Evolutionary conservation across 768 basidiomycete genomes (phyloP), one percentile per base, ranked within the genome.

Genomic region (Guyanaporus albipodus): DNA sequence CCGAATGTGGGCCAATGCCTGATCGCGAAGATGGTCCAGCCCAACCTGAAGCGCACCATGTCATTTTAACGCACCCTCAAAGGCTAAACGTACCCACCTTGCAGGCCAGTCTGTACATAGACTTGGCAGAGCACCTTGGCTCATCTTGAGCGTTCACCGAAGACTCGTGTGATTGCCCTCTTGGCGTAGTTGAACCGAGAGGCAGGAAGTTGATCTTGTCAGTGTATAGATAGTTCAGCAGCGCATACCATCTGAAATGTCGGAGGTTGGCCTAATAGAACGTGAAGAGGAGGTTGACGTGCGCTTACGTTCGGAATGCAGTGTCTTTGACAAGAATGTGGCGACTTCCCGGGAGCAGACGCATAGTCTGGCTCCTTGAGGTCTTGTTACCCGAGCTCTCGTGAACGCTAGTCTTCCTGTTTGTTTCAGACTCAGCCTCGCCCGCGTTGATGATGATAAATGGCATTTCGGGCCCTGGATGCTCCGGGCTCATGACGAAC

Each of bases 141-240:
- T n/a, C n/a, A n/a, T n/a, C n/a, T n/a, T n/a, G n/a, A n/a, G n/a
- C 31, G 21, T 6, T 26, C 3, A 10, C 8, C 17, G 19, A 42
- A 18, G 23, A 33, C 26, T 3, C n/a, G 15, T 2, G 31, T 6
- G n/a, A n/a, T n/a, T 42, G 32, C 32, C 22, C 10, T 3, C 21
- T 24, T 5, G 37, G 36, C 27, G 32, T 47, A 14, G 49, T 2
- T 7, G 58, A 60, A 17, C 47, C 58, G 18, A 72, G 60, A 10
- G 65, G 64, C 17, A 53, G 48, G 40, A 70, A 74, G 29, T 44
- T 48, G 21, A 70, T 40, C 31, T 66, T 62, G 28, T 55, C 52
- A 0, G 69, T 73, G 43, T 72, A 72, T 0, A 74, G 59, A 46
- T 71, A 73, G 44, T 66, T 67, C 4, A 75, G 18, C n/a, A 72